Percentiles rank a stretch among this genome's conserved stretches.
Evolutionary conservation across 805 yeast species (phyloP).

Genomic region (Pichia scutulata): DNA sequence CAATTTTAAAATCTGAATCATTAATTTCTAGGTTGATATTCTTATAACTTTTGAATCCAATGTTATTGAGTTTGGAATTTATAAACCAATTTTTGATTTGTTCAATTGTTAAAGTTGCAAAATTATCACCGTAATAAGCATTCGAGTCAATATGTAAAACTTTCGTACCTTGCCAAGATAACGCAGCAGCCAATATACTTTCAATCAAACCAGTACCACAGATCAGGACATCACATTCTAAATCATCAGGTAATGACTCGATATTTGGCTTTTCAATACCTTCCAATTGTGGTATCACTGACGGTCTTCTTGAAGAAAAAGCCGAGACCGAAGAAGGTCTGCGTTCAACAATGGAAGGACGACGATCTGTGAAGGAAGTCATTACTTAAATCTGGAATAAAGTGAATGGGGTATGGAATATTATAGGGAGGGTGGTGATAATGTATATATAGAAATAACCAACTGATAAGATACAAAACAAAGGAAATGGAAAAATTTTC

Average conservation of each 20-base stretch:
- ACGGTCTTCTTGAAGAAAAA: constrained; percentile 25
- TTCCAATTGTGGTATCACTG: constrained; percentile 60
- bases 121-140: constrained; percentile 80
- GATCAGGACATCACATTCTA: constrained; percentile 70
- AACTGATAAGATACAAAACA: background rate
- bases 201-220: constrained; percentile 91
- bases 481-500: background rate
- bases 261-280: constrained; percentile 69
- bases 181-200: constrained; percentile 82
- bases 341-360: constrained; percentile 43
- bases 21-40: constrained; percentile 82
- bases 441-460: background rate
- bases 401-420: background rate
- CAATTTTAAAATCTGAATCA: constrained; percentile 40
- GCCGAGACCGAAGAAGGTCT: constrained; percentile 25
- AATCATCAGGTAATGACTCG: constrained; percentile 53
- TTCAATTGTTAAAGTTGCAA: constrained; percentile 80
- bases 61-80: constrained; percentile 45
- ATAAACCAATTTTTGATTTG: constrained; percentile 80
- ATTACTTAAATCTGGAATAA: constrained; percentile 38
- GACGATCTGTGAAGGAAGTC: constrained; percentile 56
- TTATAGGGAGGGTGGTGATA: too few relatives aligned
- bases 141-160: constrained; percentile 86
- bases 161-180: constrained; percentile 97
- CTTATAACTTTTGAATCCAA: constrained; percentile 28